Conservation (phyloP, 306 rosid species). For the Vigna unguiculata region DNA sequence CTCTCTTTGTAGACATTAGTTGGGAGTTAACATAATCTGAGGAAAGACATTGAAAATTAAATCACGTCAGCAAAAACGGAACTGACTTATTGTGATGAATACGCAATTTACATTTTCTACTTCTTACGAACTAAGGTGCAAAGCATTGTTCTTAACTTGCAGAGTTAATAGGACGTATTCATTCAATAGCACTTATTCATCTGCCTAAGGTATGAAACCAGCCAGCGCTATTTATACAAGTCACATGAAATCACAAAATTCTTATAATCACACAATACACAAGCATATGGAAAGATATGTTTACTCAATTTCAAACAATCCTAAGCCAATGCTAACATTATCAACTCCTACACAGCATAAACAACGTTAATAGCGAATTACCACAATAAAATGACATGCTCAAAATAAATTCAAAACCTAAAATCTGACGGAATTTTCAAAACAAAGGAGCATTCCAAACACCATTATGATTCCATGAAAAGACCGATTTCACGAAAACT, state of each 20-base stretch:
- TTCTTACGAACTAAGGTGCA: not conserved
- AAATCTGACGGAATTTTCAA: constrained; percentile 15
- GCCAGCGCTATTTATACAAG: not conserved
- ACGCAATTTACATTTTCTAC: not conserved
- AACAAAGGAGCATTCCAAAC: constrained; percentile 3
- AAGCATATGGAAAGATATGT: not conserved
- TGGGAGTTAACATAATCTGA: constrained; percentile 22
- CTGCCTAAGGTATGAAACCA: constrained; percentile 9
- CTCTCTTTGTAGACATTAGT: constrained; percentile 46
- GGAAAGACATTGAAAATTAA: not conserved
- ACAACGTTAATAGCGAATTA: constrained; percentile 24
- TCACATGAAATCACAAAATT: constrained; percentile 2
- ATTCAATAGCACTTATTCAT: not conserved
- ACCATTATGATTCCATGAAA: not conserved
- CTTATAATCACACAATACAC: not conserved
- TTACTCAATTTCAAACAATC: constrained; percentile 1
- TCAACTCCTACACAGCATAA: constrained; percentile 30
- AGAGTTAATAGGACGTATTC: not conserved
- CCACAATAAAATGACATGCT: constrained; percentile 4
- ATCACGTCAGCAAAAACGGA: not conserved
- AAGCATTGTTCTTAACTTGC: not conserved
- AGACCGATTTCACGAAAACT: constrained; percentile 17
- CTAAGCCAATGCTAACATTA: constrained; percentile 23
- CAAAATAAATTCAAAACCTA: constrained; percentile 10
- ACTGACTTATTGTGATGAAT: not conserved